phyloP scores from a whole-genome alignment of 768 basidiomycete species.

The Boletus patriciae region DNA sequence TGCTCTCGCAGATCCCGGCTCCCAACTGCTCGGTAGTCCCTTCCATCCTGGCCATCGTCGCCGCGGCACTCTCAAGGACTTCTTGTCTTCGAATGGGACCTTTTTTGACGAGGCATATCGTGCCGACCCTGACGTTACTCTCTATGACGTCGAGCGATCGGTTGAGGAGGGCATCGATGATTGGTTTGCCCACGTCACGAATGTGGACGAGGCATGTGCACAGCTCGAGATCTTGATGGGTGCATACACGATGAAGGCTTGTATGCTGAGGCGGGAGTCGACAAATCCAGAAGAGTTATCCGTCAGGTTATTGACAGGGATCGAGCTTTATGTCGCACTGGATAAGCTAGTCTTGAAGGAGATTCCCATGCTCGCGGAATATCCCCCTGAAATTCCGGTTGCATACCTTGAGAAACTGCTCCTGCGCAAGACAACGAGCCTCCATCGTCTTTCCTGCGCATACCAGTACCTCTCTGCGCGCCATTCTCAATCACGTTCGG shows the following conservation, averaged over 20 bases:
- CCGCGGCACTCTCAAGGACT: slow-evolving; percentile 12
- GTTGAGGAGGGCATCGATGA: slow-evolving; percentile 32
- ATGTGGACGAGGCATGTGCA: slow-evolving; percentile 4
- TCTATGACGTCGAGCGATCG: slow-evolving; percentile 39
- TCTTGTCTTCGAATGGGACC: slow-evolving; percentile 13
- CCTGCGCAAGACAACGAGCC: slow-evolving; percentile 26
- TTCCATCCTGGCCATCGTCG: slow-evolving; percentile 4
- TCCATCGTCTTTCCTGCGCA: slow-evolving; percentile 30
- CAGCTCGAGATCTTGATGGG: slow-evolving; percentile 19
- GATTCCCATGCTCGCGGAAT: slow-evolving; percentile 32
- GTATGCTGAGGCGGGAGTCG: too few relatives aligned
- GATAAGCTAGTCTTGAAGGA: slow-evolving; percentile 14
- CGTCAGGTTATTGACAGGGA: slow-evolving; percentile 36
- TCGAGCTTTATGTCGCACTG: too few relatives aligned
- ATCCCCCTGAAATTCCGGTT: slow-evolving; percentile 32
- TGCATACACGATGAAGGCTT: slow-evolving; percentile 26
- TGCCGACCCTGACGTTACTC: slow-evolving; percentile 14
- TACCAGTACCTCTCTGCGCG: slow-evolving; percentile 35
- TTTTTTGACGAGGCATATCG: slow-evolving; percentile 7
- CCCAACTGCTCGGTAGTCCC: not conserved
- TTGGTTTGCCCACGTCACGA: slow-evolving; percentile 29
- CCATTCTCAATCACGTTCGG: slow-evolving; percentile 9
- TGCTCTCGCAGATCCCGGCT: not conserved
- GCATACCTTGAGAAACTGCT: slow-evolving; percentile 22
- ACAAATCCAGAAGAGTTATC: slow-evolving; percentile 40